Conservation (phyloP, 1,284 basidiomycete species). For the Sphagnurus paluster region DNA sequence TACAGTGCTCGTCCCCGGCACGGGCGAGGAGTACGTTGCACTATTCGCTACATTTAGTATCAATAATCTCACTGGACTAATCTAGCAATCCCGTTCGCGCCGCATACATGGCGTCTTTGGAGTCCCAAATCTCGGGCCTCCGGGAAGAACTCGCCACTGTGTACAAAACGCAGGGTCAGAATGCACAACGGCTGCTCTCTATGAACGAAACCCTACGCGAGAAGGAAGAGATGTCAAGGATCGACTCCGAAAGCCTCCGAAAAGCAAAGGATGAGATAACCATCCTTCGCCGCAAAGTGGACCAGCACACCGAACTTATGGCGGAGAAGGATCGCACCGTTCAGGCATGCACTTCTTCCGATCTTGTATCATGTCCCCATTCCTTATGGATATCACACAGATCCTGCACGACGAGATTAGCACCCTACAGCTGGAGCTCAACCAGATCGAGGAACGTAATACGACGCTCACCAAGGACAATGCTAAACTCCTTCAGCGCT, state of each 20-base stretch:
- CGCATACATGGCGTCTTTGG: conserved; percentile 88
- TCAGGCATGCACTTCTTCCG: conserved; percentile 57
- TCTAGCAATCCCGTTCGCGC: conserved; percentile 77
- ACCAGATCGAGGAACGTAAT: conserved; percentile 87
- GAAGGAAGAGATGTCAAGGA: conserved; percentile 80
- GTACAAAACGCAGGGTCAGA: conserved; percentile 96
- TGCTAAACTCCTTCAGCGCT: conserved; percentile 90
- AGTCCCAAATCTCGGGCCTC: conserved; percentile 88
- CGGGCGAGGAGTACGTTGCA: conserved; percentile 66
- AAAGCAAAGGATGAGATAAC: conserved; percentile 73
- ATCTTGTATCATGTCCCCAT: neutral
- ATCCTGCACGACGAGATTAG: conserved; percentile 93
- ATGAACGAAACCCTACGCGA: conserved; percentile 95
- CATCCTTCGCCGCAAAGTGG: conserved; percentile 71
- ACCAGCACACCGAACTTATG: conserved; percentile 85
- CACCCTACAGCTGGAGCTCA: conserved; percentile 86
- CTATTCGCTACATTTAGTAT: conserved; percentile 19
- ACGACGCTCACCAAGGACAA: conserved; percentile 88
- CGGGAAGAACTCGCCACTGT: conserved; percentile 90
- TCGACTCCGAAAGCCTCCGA: conserved; percentile 76
- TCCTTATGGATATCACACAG: conserved; percentile 40
- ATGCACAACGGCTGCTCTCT: conserved; percentile 87
- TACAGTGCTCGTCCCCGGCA: conserved; percentile 62
- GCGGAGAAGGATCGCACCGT: conserved; percentile 87
- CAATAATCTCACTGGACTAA: conserved; percentile 14